Evolutionary conservation across 2,329 filamentous ascomycete genomes (phyloP), one percentile per base, ranked within the genome.

Genomic region (Colletotrichum sp.): DNA sequence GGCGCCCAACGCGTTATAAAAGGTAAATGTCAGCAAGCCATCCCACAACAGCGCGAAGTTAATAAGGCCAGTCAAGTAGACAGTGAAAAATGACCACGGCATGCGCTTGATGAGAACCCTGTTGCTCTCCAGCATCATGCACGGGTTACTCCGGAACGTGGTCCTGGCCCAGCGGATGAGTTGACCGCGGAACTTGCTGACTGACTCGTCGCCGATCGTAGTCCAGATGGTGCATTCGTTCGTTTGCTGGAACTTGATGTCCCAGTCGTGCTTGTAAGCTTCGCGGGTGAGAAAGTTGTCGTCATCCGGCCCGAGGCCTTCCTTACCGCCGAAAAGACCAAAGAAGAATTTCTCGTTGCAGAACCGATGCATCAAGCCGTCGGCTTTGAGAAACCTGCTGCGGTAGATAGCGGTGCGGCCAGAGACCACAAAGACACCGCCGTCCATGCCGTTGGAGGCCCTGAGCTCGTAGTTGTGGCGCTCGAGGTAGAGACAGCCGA

Each of bases 381-480:
- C 34, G n/a, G 85, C 80, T 15, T 86, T 80, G 4, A 93, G 80
- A 67, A 93, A 89, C 0, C 80, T 32, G 0, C 90, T 88, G 15
- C 90, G 88, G 72, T 90, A 86, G 0, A 87, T 86, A 0, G 85
- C 86, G 1, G 91, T 92, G 7, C 91, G 87, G 0, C 90, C 90
- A 0, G 90, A 92, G 3, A 93, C 84, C 2, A 91, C 89, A 65
- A 90, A 92, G 25, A 92, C 86, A 12, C 90, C 90, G 11, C 90
- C 90, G 72, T 93, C 92, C 12, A 93, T 83, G 8, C 88, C 84
- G 76, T 90, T 90, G 8, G 89, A 89, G 0, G 90, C 85, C 1
- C 88, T 86, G 69, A 91, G 89, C 79, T 93, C 92, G 80, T 90
- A 93, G 80, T 92, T 93, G 81, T 92, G 90, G 0, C 91, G 89